Conservation (phyloP, 106 monocot species). For the Acanthochlamys bracteata region DNA sequence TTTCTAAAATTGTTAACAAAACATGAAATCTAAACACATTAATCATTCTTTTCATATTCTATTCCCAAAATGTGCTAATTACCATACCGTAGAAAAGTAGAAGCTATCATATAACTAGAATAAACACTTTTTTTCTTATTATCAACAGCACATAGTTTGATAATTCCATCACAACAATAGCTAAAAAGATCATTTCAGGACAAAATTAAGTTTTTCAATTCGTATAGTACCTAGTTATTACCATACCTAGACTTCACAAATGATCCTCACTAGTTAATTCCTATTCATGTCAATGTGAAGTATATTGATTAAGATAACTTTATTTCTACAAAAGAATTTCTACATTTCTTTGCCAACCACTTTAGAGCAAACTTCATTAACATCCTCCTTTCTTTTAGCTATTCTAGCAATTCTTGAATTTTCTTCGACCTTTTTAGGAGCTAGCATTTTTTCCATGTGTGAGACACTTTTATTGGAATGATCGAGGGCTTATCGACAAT, state of each 20-base stretch:
- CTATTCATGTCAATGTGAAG: not conserved
- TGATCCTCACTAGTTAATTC: not conserved
- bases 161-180: constrained; percentile 4
- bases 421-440: no score
- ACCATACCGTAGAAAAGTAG: not conserved
- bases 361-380: no score
- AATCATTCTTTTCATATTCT: not conserved
- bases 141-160: not conserved
- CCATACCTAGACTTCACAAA: not conserved
- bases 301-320: no score
- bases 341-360: no score
- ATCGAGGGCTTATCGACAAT: not conserved
- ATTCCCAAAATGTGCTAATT: not conserved
- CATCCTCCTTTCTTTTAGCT: not conserved
- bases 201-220: not conserved
- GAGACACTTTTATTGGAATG: not conserved
- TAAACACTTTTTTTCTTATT: not conserved
- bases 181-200: not conserved
- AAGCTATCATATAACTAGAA: not conserved
- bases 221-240: not conserved
- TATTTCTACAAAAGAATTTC: no score
- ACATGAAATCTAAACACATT: not conserved
- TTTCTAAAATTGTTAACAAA: not conserved
- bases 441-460: not conserved
- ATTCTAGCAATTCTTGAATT: no score